These are phyloP conservation scores for Solanum stenotomum DNA, from an alignment of 257 asterid species.

Conservation along the genomic window DNA sequence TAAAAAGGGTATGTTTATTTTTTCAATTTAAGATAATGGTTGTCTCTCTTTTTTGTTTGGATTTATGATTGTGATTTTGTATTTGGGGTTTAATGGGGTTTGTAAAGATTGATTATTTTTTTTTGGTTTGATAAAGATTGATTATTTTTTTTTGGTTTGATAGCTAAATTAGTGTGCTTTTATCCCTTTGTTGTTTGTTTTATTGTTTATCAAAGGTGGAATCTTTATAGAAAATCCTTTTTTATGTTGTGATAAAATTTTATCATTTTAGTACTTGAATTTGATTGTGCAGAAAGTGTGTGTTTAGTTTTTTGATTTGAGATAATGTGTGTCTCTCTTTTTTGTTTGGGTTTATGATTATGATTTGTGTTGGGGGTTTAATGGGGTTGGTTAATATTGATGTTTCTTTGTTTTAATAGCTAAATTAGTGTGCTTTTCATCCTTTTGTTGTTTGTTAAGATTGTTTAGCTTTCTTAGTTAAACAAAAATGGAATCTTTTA, in stretches of 20 bases:
- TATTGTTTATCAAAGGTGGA: background rate
- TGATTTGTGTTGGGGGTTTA: slow-evolving; percentile 8
- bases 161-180: slow-evolving; percentile 18
- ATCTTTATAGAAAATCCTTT: background rate
- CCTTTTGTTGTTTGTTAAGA: background rate
- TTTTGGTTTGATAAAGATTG: slow-evolving; percentile 38
- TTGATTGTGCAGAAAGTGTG: background rate
- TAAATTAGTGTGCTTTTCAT: slow-evolving; percentile 10
- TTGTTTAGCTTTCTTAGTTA: background rate
- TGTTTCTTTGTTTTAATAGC: slow-evolving; percentile 37
- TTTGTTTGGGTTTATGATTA: background rate
- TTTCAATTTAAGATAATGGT: background rate
- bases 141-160: slow-evolving; percentile 20
- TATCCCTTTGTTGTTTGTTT: background rate
- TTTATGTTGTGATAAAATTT: background rate
- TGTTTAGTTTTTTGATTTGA: background rate
- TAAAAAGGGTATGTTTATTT: background rate
- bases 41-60: background rate
- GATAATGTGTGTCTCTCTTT: background rate
- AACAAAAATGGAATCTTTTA: background rate
- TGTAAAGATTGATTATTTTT: slow-evolving; percentile 20
- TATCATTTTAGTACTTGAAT: background rate
- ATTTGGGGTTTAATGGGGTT: slow-evolving; percentile 24
- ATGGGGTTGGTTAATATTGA: slow-evolving; percentile 25
- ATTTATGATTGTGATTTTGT: background rate